Conservation (phyloP, 2,329 filamentous ascomycete species). For the Sclerotinia glacialis region DNA sequence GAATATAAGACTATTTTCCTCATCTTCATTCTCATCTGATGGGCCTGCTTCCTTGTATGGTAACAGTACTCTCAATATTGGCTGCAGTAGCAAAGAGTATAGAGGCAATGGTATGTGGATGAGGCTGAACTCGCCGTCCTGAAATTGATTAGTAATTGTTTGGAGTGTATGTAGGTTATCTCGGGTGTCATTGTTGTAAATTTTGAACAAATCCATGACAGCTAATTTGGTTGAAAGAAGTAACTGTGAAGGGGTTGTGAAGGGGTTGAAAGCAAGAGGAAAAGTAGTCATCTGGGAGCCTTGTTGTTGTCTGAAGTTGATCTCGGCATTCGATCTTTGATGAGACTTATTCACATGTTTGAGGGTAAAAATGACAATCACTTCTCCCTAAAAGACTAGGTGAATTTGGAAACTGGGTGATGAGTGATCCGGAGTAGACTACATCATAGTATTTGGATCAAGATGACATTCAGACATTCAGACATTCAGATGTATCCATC, state of each 20-base stretch:
- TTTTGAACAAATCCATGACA: neutral
- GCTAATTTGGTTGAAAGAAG: neutral
- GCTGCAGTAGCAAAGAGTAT: slow-evolving; percentile 75
- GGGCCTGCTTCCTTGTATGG: slow-evolving; percentile 50
- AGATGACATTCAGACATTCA: no score
- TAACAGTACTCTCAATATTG: slow-evolving; percentile 81
- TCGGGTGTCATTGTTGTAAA: neutral
- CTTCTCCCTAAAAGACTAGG: neutral
- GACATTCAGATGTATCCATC: slow-evolving; percentile 7
- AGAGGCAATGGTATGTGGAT: slow-evolving; percentile 85
- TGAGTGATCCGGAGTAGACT: neutral
- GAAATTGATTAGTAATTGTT: slow-evolving; percentile 34
- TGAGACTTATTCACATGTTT: slow-evolving; percentile 8
- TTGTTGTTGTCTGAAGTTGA: slow-evolving; percentile 2
- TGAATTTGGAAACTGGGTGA: slow-evolving; percentile 7
- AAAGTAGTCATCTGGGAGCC: neutral
- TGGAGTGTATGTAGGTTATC: neutral
- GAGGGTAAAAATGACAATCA: neutral
- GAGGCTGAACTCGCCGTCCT: slow-evolving; percentile 85
- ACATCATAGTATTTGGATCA: slow-evolving; percentile 1
- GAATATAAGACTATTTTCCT: slow-evolving; percentile 47
- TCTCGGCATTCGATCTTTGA: neutral
- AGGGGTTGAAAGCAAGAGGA: neutral
- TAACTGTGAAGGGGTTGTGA: neutral
- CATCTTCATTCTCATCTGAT: slow-evolving; percentile 36